These are phyloP conservation scores for Pestalotiopsis sp. DNA, from an alignment of 2,329 filamentous ascomycete species.

Conservation along the genomic window DNA sequence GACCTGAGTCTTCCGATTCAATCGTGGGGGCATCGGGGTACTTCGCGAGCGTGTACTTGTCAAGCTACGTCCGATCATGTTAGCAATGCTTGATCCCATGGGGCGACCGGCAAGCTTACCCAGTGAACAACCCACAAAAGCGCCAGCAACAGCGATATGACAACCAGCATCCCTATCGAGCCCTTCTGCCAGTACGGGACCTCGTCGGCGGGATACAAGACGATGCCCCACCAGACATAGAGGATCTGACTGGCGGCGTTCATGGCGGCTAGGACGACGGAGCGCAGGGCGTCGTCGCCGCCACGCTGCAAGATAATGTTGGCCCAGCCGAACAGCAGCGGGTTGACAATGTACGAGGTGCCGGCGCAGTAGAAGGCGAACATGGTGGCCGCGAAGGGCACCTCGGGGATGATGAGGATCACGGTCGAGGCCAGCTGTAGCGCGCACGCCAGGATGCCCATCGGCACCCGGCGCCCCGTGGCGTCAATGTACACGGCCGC, in stretches of 20 bases:
- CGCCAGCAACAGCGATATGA: constrained; percentile 19
- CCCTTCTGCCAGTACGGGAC: constrained; percentile 44
- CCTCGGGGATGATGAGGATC: constrained; percentile 33
- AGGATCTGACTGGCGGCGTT: constrained; percentile 39
- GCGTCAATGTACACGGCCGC: constrained; percentile 28
- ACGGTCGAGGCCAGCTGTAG: constrained; percentile 36
- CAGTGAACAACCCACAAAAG: constrained; percentile 16
- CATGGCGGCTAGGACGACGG: constrained; percentile 42
- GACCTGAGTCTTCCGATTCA: neutral
- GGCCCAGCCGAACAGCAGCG: constrained; percentile 40
- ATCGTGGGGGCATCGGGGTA: neutral
- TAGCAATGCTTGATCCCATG: neutral
- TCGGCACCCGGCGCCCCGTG: constrained; percentile 25
- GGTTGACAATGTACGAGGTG: constrained; percentile 42
- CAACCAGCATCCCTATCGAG: constrained; percentile 29
- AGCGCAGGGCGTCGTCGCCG: constrained; percentile 43
- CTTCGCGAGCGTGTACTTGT: constrained; percentile 13
- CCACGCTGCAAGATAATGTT: constrained; percentile 37
- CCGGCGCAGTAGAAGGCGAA: constrained; percentile 40
- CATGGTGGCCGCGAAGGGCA: constrained; percentile 34
- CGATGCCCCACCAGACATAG: constrained; percentile 48
- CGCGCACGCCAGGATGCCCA: constrained; percentile 34
- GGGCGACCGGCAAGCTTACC: neutral
- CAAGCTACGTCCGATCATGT: neutral
- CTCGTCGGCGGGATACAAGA: constrained; percentile 42